A percentile compares a stretch with the other conserved stretches of the same genome.
phyloP scores from a whole-genome alignment of 805 yeast species.

The Soucietia sequanensis region DNA sequence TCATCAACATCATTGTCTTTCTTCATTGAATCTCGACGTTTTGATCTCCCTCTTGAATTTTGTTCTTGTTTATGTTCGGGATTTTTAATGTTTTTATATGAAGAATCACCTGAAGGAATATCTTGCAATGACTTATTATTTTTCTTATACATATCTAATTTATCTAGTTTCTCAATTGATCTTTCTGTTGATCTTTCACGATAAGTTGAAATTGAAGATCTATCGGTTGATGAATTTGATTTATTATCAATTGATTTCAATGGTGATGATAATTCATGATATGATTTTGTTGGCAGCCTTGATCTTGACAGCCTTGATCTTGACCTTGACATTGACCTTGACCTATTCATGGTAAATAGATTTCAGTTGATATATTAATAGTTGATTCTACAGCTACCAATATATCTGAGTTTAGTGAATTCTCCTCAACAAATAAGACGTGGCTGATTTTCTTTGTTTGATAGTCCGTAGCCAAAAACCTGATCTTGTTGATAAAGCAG shows the following conservation, averaged over 20 bases:
- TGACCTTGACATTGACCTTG: too few relatives aligned
- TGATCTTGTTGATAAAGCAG: too few relatives aligned
- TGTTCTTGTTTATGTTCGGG: constrained; percentile 8
- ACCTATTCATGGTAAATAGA: background rate
- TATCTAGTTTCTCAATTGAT: constrained; percentile 12
- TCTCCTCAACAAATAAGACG: too few relatives aligned
- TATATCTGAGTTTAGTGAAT: too few relatives aligned
- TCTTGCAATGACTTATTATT: constrained; percentile 13
- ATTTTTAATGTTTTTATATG: constrained; percentile 11
- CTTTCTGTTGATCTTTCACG: constrained; percentile 19
- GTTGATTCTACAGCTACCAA: too few relatives aligned
- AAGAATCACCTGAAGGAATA: constrained; percentile 16
- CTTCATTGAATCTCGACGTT: constrained; percentile 4
- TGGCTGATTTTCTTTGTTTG: too few relatives aligned
- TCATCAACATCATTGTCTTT: constrained; percentile 23
- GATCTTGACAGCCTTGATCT: too few relatives aligned
- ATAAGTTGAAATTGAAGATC: constrained; percentile 2
- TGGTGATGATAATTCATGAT: background rate
- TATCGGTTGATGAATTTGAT: background rate
- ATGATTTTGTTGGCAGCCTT: constrained; percentile 16
- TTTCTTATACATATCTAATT: constrained; percentile 12
- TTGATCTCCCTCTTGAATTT: background rate
- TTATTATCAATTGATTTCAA: background rate
- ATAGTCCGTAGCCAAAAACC: too few relatives aligned
- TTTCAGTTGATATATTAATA: constrained; percentile 3